These are phyloP conservation scores for Cercospora berteroae DNA, from an alignment of 2,329 filamentous ascomycete species.

Conservation along the genomic window DNA sequence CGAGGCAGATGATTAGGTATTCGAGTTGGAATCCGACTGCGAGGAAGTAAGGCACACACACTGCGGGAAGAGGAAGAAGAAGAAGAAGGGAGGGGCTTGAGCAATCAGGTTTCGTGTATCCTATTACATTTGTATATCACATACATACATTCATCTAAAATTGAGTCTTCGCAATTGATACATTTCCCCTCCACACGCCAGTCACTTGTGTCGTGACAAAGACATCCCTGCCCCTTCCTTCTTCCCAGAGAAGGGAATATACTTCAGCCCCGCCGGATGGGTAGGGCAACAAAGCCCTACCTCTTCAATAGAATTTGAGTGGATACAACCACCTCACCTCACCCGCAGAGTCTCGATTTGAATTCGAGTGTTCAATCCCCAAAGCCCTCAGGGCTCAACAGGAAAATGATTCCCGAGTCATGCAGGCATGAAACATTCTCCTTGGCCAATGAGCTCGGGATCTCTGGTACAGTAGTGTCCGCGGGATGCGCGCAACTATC, in stretches of 20 bases:
- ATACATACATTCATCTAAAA: neutral
- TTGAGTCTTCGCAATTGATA: neutral
- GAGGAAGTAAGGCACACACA: too few species aligned
- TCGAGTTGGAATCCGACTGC: slow-evolving; percentile 51
- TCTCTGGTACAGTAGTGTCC: neutral
- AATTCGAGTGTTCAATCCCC: too few species aligned
- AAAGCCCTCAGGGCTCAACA: neutral
- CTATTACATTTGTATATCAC: neutral
- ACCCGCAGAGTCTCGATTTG: too few species aligned
- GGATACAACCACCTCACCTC: neutral
- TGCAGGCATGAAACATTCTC: neutral
- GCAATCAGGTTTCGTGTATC: too few species aligned
- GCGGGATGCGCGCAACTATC: neutral
- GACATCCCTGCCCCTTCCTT: neutral
- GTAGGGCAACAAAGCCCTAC: neutral
- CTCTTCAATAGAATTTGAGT: neutral
- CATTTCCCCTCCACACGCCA: neutral
- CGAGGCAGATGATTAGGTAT: slow-evolving; percentile 48
- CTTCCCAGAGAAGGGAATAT: neutral
- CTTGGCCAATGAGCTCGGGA: neutral
- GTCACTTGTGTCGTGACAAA: neutral
- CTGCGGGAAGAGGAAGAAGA: too few species aligned
- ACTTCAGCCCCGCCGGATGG: neutral
- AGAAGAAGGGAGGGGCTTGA: too few species aligned
- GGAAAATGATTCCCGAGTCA: too few species aligned